Conservation (phyloP, 1,284 basidiomycete species). For the Trichosporon asahii region DNA sequence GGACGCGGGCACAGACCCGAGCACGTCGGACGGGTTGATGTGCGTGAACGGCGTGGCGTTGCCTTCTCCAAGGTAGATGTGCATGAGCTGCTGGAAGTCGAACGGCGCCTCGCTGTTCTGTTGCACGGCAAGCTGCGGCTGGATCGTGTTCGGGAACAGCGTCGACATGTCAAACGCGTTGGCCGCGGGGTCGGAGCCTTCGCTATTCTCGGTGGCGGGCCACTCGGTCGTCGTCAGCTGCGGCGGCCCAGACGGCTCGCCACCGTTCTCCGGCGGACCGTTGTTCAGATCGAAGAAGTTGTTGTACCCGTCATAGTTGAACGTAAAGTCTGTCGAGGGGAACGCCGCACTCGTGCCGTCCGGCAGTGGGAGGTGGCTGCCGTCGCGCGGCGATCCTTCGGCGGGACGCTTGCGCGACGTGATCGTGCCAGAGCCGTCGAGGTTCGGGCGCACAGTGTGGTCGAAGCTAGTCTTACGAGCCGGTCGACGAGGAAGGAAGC, state of each 20-base stretch:
- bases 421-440: constrained; percentile 23
- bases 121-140: not conserved
- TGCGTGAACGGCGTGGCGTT: constrained; percentile 63
- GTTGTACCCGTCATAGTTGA: constrained; percentile 61
- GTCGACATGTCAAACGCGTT: constrained; percentile 9
- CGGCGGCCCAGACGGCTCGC: not conserved
- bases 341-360: constrained; percentile 53
- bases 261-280: constrained; percentile 19
- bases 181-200: constrained; percentile 12
- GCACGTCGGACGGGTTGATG: constrained; percentile 80
- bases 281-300: constrained; percentile 60
- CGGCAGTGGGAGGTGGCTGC: constrained; percentile 31
- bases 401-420: constrained; percentile 44
- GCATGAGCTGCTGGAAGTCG: constrained; percentile 53
- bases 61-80: constrained; percentile 47
- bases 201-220: not conserved
- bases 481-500: constrained; percentile 64
- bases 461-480: constrained; percentile 90
- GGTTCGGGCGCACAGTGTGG: constrained; percentile 63
- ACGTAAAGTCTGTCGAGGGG: constrained; percentile 71
- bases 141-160: constrained; percentile 14
- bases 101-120: constrained; percentile 35
- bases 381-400: constrained; percentile 43
- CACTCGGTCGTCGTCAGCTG: constrained; percentile 5
- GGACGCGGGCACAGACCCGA: constrained; percentile 39